These are phyloP conservation scores for Anthoceros angustus DNA, from an alignment of 225 moss, liverwort and hornwort species.

Conservation along the genomic window DNA sequence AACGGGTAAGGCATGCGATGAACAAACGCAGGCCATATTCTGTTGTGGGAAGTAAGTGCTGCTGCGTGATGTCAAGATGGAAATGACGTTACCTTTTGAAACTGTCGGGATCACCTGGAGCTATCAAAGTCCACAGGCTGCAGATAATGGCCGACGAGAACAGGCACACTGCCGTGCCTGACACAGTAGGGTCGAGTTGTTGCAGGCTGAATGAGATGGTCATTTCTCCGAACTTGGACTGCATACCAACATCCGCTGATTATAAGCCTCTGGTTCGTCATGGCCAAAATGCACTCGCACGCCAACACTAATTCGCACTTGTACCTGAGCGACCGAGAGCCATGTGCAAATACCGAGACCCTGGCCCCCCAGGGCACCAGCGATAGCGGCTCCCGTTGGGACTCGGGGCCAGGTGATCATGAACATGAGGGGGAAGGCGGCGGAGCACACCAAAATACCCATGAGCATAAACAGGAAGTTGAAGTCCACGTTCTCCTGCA, in stretches of 20 bases:
- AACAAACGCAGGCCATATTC: background rate
- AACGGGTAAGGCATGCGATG: background rate
- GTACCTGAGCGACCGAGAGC: background rate
- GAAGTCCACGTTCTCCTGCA: background rate
- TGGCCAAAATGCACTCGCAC: background rate
- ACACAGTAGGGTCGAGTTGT: background rate
- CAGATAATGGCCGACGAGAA: constrained; percentile 2
- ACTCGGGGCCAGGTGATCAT: background rate
- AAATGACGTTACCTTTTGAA: background rate
- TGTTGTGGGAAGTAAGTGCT: background rate
- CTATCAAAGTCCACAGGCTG: background rate
- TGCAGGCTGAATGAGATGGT: background rate
- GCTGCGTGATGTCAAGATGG: background rate
- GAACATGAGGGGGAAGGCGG: background rate
- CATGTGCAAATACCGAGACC: background rate
- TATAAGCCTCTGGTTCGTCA: background rate
- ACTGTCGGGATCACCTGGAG: background rate
- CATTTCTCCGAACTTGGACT: background rate
- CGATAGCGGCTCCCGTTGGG: background rate
- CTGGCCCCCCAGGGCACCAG: background rate
- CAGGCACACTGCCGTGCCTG: background rate
- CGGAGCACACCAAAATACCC: background rate
- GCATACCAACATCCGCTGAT: background rate
- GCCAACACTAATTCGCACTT: background rate
- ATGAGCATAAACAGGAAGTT: background rate